phyloP scores from a whole-genome alignment of 345 rosid species.

The Salix caprea region DNA sequence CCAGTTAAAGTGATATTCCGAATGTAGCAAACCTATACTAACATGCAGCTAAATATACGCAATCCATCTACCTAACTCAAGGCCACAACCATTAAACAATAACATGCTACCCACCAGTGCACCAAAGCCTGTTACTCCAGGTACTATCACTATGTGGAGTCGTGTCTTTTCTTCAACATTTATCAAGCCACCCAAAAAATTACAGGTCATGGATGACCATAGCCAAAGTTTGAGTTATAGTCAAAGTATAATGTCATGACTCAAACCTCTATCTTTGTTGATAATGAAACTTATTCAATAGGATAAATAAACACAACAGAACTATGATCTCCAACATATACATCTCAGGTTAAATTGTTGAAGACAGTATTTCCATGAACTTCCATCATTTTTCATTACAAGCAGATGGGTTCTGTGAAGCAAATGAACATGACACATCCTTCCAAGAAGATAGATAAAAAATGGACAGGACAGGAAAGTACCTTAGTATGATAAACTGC shows the following conservation, averaged over 20 bases:
- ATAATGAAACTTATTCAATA: not conserved
- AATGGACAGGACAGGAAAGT: not conserved
- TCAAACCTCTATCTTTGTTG: not conserved
- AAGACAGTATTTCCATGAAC: not conserved
- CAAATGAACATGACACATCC: slow-evolving; percentile 4
- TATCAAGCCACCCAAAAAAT: too few relatives aligned
- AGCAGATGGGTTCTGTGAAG: not conserved
- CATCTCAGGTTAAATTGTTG: not conserved
- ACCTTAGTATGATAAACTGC: slow-evolving; percentile 98
- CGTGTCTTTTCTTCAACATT: not conserved
- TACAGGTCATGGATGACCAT: too few relatives aligned
- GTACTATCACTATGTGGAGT: not conserved
- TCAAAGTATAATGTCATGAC: not conserved
- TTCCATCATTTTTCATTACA: slow-evolving; percentile 8
- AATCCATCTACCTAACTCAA: not conserved
- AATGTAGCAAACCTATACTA: not conserved
- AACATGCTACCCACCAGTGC: not conserved
- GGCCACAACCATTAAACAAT: not conserved
- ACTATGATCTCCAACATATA: not conserved
- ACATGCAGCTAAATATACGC: not conserved
- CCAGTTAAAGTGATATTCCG: not conserved
- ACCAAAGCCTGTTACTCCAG: not conserved
- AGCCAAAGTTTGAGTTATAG: not conserved
- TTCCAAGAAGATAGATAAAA: not conserved
- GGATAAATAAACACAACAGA: not conserved